phyloP scores from a whole-genome alignment of 495 filamentous ascomycete genomes.

The Penicillium cinerascens region DNA sequence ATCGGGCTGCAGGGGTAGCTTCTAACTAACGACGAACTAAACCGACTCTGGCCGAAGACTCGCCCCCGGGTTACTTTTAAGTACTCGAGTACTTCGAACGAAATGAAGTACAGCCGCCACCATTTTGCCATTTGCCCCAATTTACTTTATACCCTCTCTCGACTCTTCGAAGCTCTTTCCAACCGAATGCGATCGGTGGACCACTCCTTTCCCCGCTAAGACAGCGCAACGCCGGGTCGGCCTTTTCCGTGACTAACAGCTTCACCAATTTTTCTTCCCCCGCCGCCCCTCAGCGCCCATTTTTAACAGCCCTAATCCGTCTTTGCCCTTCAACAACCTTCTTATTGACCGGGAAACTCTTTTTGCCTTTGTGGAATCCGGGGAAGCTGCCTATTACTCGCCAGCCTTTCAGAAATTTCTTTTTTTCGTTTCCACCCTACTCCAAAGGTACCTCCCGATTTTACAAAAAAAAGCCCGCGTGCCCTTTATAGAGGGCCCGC shows the following conservation, averaged over 20 bases:
- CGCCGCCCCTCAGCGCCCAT: slow-evolving; percentile 23
- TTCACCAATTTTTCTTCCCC: slow-evolving; percentile 23
- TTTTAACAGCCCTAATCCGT: slow-evolving; percentile 10
- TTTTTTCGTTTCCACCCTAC: slow-evolving; percentile 15
- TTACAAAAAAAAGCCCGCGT: background rate
- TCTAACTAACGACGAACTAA: slow-evolving; percentile 1
- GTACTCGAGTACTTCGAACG: background rate
- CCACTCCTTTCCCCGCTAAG: slow-evolving; percentile 5
- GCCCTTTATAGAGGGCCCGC: slow-evolving; percentile 38
- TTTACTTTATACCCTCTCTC: background rate
- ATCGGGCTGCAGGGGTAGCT: slow-evolving; percentile 31
- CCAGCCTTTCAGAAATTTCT: slow-evolving; percentile 14
- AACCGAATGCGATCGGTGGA: slow-evolving; percentile 3
- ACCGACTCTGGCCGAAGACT: slow-evolving; percentile 4
- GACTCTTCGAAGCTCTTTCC: background rate
- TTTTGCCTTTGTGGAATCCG: slow-evolving; percentile 31
- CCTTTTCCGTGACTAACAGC: slow-evolving; percentile 49
- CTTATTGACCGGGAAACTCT: slow-evolving; percentile 18
- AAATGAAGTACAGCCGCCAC: slow-evolving; percentile 10
- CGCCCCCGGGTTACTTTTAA: background rate
- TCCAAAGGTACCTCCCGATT: slow-evolving; percentile 18
- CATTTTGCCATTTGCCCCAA: background rate
- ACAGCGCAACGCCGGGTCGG: slow-evolving; percentile 26
- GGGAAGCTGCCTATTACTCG: slow-evolving; percentile 28
- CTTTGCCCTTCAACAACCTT: background rate